A percentile compares a stretch with the other conserved stretches of the same genome.
Evolutionary conservation across 1,284 basidiomycete species (phyloP).

Genomic region (Papiliotrema flavescens): DNA sequence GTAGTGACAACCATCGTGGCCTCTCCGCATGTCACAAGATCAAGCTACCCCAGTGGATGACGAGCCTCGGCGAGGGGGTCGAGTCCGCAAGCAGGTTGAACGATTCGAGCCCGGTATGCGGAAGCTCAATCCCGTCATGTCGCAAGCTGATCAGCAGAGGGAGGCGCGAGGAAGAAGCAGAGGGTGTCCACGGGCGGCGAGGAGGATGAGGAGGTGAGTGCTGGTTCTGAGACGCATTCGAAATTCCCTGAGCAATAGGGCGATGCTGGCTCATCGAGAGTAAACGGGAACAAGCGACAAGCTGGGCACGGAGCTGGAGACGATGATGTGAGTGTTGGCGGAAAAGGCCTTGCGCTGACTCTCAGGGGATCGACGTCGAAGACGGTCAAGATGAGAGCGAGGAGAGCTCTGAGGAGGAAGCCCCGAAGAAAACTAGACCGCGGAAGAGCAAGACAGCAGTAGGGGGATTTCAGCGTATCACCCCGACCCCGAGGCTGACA

Average conservation of each 20-base stretch:
- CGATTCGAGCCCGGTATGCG: slow-evolving; percentile 24
- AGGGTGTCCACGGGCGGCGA: neutral
- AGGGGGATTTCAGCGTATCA: neutral
- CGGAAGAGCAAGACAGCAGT: neutral
- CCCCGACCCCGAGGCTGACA: too few relatives aligned
- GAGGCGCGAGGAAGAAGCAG: neutral
- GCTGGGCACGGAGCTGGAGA: neutral
- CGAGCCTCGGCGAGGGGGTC: slow-evolving; percentile 36
- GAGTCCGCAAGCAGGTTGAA: slow-evolving; percentile 35
- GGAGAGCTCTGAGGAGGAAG: neutral
- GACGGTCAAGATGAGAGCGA: too few relatives aligned
- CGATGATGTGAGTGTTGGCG: neutral
- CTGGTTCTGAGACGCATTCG: neutral
- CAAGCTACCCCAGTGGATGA: slow-evolving; percentile 1
- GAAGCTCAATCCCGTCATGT: neutral
- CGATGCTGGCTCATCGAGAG: neutral
- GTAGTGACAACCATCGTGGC: neutral
- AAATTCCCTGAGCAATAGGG: neutral
- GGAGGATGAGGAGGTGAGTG: neutral
- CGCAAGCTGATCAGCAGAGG: slow-evolving; percentile 8
- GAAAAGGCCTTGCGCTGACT: slow-evolving; percentile 8
- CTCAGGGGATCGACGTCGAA: too few relatives aligned
- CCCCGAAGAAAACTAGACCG: neutral
- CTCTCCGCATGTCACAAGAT: neutral
- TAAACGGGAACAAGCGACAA: neutral